phyloP scores from a whole-genome alignment of 2,329 filamentous ascomycete species.

The Chlorencoelia australis region DNA sequence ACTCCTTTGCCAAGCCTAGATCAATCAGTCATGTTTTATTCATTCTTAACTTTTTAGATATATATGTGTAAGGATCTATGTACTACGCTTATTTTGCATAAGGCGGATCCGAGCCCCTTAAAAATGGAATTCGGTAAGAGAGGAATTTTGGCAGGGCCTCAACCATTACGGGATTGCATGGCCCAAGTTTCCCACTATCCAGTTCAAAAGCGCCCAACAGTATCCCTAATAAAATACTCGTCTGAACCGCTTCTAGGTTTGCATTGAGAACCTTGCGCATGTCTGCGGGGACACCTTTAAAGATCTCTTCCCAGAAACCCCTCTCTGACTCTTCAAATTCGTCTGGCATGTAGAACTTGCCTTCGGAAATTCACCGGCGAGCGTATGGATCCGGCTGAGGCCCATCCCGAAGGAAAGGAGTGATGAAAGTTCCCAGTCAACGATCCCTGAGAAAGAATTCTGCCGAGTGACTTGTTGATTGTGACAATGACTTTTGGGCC shows the following conservation, averaged over 20 bases:
- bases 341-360: conserved; percentile 1
- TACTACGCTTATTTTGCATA: no score
- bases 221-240: not conserved
- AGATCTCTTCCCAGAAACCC: conserved; percentile 1
- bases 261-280: conserved; percentile 1
- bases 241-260: not conserved
- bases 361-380: conserved; percentile 3
- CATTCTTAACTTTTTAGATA: no score
- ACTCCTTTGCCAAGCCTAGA: no score
- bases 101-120: not conserved
- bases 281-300: conserved; percentile 2
- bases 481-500: conserved; percentile 1
- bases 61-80: no score
- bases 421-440: conserved; percentile 9
- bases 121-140: not conserved
- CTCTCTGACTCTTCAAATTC: conserved; percentile 1
- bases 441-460: conserved; percentile 5
- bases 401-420: conserved; percentile 6
- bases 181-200: not conserved
- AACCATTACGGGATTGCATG: not conserved
- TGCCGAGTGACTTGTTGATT: conserved; percentile 4
- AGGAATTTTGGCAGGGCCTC: not conserved
- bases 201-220: not conserved
- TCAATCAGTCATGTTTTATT: no score
- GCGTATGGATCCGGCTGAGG: conserved; percentile 5